Evolutionary conservation across 1,139 yeast genomes (phyloP).

Genomic region (Debaryomyces fabryi): DNA sequence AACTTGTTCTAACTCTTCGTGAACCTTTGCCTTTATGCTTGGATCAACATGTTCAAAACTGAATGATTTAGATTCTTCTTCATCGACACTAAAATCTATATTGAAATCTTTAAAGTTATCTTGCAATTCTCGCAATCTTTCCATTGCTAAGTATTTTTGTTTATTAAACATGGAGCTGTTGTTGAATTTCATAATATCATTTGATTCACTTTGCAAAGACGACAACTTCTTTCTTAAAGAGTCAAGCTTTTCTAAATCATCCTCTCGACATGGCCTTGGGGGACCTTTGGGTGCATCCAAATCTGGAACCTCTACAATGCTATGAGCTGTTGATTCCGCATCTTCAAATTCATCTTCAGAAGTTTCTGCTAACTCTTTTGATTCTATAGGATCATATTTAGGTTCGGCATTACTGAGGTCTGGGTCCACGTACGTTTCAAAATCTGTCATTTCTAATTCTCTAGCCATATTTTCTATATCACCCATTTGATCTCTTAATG

Average conservation of each 20-base stretch:
- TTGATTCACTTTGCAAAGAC: constrained; percentile 68
- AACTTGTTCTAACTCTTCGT: constrained; percentile 50
- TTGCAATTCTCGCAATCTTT: constrained; percentile 66
- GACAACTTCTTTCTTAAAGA: constrained; percentile 60
- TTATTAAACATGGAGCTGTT: constrained; percentile 59
- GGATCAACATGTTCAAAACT: constrained; percentile 33
- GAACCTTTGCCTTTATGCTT: constrained; percentile 37
- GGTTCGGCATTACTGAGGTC: constrained; percentile 2
- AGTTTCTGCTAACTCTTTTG: constrained; percentile 16
- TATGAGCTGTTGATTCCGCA: constrained; percentile 21
- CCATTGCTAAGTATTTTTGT: constrained; percentile 66
- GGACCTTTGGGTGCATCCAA: constrained; percentile 25
- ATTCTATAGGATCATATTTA: constrained; percentile 9
- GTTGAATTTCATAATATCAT: constrained; percentile 71
- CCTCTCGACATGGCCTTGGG: constrained; percentile 41
- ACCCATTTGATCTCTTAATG: constrained; percentile 83
- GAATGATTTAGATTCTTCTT: constrained; percentile 16
- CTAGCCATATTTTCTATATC: constrained; percentile 82
- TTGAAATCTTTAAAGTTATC: constrained; percentile 61
- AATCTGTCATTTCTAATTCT: constrained; percentile 84
- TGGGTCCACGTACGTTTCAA: constrained; percentile 46
- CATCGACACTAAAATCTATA: constrained; percentile 48
- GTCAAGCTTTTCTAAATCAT: constrained; percentile 50
- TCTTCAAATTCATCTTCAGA: constrained; percentile 14
- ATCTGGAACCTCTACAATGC: not conserved